Evolutionary conservation across 1,284 basidiomycete genomes (phyloP), one percentile per base, ranked within the genome.

Genomic region (Phenoliferia sp.): DNA sequence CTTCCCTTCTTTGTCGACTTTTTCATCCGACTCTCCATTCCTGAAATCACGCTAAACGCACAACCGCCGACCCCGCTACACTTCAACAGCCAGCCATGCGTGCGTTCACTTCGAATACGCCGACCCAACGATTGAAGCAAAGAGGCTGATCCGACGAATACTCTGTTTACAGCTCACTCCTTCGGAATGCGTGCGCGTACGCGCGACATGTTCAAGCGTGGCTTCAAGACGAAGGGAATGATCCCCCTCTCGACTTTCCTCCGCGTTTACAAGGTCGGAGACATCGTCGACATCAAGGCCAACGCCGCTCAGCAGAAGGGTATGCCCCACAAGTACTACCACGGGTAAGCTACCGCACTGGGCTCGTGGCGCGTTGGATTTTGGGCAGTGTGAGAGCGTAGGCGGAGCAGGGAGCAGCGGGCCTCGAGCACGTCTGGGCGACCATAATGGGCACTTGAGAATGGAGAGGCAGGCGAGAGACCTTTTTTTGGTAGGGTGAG

Each of bases 261-360:
- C 79, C 86, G 89, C 80, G 87, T 87, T 83, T 99, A 90, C 88
- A 88, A 88, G 77, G 87, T 98, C 75, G 95, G 95, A 75, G 95
- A 99, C 82, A 97, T 99, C 79, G 95, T 99, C 77, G 95, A 99
- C 85, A 99, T 99, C 86, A 96, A 96, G 85, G 95, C 95, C 77
- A 98, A 99, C 81, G 88, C 94, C 71, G 92, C 94, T 63, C 90
- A 97, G 83, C 96, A 99, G 87, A 96, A 95, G 90, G 95, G 95
- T 82, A 97, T 99, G 93, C 94, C 95, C 80, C 94, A 97, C 87
- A 98, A 98, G 84, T 94, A 79, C 80, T 73, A 76, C 72, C 75
- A 76, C 68, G 75, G 75, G 69, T 44, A 61, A 59, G 44, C n/a
- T n/a, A n/a, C n/a, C n/a, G n/a, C n/a, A n/a, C n/a, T 26, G 52